Evolutionary conservation across 2,329 filamentous ascomycete genomes (phyloP), one percentile per base, ranked within the genome.

Genomic region (Fusarium humuli): DNA sequence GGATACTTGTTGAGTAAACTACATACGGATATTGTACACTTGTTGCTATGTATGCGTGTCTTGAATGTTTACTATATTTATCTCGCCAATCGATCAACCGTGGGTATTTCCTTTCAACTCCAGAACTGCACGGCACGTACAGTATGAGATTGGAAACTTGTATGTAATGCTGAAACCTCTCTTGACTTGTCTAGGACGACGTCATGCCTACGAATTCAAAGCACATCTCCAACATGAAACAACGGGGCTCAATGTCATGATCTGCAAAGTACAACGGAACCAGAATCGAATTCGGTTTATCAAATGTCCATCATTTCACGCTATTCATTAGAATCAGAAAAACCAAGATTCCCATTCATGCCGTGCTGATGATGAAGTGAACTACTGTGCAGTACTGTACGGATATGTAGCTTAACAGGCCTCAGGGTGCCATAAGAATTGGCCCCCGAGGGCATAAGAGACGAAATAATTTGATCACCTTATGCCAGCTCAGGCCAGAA

Each of bases 191-290:
- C 34, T 37, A n/a, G 34, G 18, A n/a, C 56, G 49, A 71, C 68
- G 69, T 71, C 69, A 71, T 71, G 2, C 44, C 23, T 69, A 55
- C 64, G 60, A 62, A 62, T 20, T 23, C 23, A 49, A n/a, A 30
- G 9, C 64, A 30, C 27, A 57, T 55, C 25, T 41, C 27, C 41
- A 25, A 57, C 18, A 46, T 71, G 68, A 65, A 71, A 71, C 68
- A 61, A 54, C 30, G 53, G 67, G 46, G 56, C 59, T 34, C 34
- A 32, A 16, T 71, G 53, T 44, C 59, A 65, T 65, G 67, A 71
- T 70, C 67, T 60, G 56, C 63, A 69, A 54, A 27, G 42, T 23
- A 54, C 22, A 47, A 46, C 52, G 41, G 48, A 47, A 57, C 40
- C 22, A 14, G 40, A 27, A 64, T 53, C 40, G 37, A 46, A 64